phyloP scores from a whole-genome alignment of 164 flowering plant genomes.

The Brasenia schreberi region DNA sequence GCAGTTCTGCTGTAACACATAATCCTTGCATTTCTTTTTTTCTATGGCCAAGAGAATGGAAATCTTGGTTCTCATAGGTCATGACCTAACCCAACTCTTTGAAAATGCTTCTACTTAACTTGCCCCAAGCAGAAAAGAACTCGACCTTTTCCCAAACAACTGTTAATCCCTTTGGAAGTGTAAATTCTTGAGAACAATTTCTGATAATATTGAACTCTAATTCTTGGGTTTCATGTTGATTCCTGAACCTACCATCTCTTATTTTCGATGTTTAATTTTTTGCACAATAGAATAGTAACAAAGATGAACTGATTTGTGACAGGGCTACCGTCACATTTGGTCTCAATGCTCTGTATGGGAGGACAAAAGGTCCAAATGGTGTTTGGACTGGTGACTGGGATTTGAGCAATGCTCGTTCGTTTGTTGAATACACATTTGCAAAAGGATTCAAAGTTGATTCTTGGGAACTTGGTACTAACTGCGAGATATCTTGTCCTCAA shows the following conservation, averaged over 20 bases:
- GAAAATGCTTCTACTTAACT: no score
- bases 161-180: no score
- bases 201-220: no score
- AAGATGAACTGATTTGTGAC: conserved; percentile 1
- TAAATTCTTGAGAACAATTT: no score
- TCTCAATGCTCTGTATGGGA: conserved; percentile 11
- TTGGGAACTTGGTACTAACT: conserved; percentile 5
- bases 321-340: conserved; percentile 10
- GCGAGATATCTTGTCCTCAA: neutral
- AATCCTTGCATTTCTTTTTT: no score
- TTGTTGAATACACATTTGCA: conserved; percentile 2
- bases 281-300: neutral
- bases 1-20: no score
- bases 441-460: conserved; percentile 5
- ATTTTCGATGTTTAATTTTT: neutral
- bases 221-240: neutral
- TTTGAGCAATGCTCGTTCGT: conserved; percentile 2
- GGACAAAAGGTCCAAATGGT: neutral
- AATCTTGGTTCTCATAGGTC: no score
- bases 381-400: conserved; percentile 7
- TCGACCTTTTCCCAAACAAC: no score
- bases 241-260: neutral
- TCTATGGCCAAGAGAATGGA: no score
- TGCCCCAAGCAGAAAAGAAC: no score
- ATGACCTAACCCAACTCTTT: no score